Evolutionary conservation across 108 stramenopile species (phyloP).

Genomic region (Cyclotella distinguenda): DNA sequence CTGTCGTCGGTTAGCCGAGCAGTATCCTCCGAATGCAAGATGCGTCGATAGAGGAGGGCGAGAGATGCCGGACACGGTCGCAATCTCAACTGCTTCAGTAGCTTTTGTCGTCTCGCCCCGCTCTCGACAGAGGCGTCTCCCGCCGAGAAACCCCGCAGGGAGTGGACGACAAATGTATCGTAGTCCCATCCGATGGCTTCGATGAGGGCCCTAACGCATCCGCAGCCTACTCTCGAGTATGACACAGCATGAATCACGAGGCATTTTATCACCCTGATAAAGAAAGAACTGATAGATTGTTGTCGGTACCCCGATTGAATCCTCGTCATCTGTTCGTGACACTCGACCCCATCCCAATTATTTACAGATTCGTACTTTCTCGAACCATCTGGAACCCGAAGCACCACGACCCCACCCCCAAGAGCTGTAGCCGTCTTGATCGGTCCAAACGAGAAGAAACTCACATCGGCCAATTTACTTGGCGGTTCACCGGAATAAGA

Average conservation of each 20-base stretch:
- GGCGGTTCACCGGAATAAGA: slow-evolving; percentile 60
- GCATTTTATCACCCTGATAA: slow-evolving; percentile 46
- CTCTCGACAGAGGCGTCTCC: neutral
- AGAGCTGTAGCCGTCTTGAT: slow-evolving; percentile 86
- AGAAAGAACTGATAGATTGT: slow-evolving; percentile 55
- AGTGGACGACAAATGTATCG: slow-evolving; percentile 51
- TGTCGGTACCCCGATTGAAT: slow-evolving; percentile 51
- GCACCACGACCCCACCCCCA: slow-evolving; percentile 68
- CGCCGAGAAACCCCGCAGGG: slow-evolving; percentile 61
- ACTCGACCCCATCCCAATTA: neutral
- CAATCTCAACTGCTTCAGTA: slow-evolving; percentile 53
- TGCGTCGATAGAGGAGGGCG: slow-evolving; percentile 54
- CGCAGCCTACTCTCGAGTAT: slow-evolving; percentile 44
- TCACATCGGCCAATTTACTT: slow-evolving; percentile 44
- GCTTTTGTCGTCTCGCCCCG: neutral
- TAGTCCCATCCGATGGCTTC: slow-evolving; percentile 49
- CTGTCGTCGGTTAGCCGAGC: slow-evolving; percentile 20
- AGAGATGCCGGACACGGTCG: slow-evolving; percentile 62
- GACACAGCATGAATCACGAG: slow-evolving; percentile 53
- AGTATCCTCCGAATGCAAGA: slow-evolving; percentile 40
- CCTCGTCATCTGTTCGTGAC: slow-evolving; percentile 52
- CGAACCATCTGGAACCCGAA: slow-evolving; percentile 2
- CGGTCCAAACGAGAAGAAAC: slow-evolving; percentile 83
- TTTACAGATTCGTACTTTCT: neutral
- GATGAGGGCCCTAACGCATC: slow-evolving; percentile 31